These are phyloP conservation scores for Pneumocystis jirovecii DNA, from an alignment of 1,139 yeast species.

Conservation along the genomic window DNA sequence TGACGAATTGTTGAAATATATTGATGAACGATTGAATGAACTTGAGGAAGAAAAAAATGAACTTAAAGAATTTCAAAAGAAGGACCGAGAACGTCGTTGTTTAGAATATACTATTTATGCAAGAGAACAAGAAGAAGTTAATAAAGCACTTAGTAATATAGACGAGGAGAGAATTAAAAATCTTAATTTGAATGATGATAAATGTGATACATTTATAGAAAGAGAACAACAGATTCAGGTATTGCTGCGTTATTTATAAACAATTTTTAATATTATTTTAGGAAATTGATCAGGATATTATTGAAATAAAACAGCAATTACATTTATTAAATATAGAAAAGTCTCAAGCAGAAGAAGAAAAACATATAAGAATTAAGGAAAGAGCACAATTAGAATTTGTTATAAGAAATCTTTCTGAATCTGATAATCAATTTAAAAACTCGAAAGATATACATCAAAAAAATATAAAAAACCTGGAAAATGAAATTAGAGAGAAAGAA, in stretches of 20 bases:
- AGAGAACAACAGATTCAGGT: conserved; percentile 34
- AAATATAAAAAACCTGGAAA: conserved; percentile 17
- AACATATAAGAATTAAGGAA: conserved; percentile 28
- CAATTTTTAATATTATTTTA: conserved; percentile 18
- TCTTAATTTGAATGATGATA: conserved; percentile 33
- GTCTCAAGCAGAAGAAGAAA: conserved; percentile 35
- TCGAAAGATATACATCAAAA: conserved; percentile 6
- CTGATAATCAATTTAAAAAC: conserved; percentile 11
- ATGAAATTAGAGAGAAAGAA: conserved; percentile 17
- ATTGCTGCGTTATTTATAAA: conserved; percentile 8
- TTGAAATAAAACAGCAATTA: conserved; percentile 29
- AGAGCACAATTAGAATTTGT: conserved; percentile 25
- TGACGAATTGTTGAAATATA: conserved; percentile 54
- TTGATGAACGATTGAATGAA: conserved; percentile 59
- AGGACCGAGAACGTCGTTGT: conserved; percentile 55
- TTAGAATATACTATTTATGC: conserved; percentile 65
- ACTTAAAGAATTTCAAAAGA: conserved; percentile 48
- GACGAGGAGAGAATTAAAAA: conserved; percentile 46
- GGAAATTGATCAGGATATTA: conserved; percentile 35
- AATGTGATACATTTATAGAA: conserved; percentile 33
- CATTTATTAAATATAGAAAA: conserved; percentile 28
- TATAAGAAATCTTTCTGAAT: conserved; percentile 10
- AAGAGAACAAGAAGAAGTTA: conserved; percentile 52
- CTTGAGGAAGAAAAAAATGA: conserved; percentile 71
- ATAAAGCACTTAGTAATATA: conserved; percentile 43